Conservation (phyloP, 306 rosid genomes). For the Pachyrhizus erosus region DNA sequence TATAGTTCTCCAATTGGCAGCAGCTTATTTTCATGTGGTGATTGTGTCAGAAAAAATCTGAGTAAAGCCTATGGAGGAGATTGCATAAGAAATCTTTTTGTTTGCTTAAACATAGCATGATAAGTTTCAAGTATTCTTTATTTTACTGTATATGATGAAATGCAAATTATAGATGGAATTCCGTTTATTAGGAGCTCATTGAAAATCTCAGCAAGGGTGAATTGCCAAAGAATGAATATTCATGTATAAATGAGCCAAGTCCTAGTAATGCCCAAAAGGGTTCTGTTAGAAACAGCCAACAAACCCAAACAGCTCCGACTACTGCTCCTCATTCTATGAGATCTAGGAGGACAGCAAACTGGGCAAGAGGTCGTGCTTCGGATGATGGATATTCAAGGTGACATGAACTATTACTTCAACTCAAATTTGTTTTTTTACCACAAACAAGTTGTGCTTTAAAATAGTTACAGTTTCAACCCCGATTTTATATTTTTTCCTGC, state of each 20-base stretch:
- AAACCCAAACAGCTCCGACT: constrained; percentile 47
- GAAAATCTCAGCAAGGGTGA: constrained; percentile 73
- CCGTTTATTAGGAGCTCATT: constrained; percentile 70
- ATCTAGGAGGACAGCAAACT: constrained; percentile 92
- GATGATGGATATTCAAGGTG: constrained; percentile 95
- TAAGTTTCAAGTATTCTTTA: background rate
- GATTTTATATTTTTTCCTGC: constrained; percentile 29
- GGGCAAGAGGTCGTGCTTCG: constrained; percentile 70
- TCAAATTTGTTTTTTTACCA: background rate
- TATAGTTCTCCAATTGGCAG: too few species aligned
- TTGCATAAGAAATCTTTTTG: constrained; percentile 6
- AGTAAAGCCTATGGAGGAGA: too few species aligned
- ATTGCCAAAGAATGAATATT: constrained; percentile 71
- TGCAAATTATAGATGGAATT: background rate
- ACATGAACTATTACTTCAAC: constrained; percentile 23
- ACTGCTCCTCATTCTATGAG: constrained; percentile 70
- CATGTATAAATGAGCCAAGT: constrained; percentile 69
- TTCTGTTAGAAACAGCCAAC: constrained; percentile 43
- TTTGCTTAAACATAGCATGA: constrained; percentile 16
- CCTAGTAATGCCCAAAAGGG: constrained; percentile 25
- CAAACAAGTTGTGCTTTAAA: constrained; percentile 16
- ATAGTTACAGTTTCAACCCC: background rate
- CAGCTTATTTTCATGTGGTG: too few species aligned
- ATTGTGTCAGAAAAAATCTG: too few species aligned
- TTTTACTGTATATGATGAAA: constrained; percentile 17